These are phyloP conservation scores for Globisporangium radiosum DNA, from an alignment of 352 stramenopile genomes.

Conservation along the genomic window DNA sequence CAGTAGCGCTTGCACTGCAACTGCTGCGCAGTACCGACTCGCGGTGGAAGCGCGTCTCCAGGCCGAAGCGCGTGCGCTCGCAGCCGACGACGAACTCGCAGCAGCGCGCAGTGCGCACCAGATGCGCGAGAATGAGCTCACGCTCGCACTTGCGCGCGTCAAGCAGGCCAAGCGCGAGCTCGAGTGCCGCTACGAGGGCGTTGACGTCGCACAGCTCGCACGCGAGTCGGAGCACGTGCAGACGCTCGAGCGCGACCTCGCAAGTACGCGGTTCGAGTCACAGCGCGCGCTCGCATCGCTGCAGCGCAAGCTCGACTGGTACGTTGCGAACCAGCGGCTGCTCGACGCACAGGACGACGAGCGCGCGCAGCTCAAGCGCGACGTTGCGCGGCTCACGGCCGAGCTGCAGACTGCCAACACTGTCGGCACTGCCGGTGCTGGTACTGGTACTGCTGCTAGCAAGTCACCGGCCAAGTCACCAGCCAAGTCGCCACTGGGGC, in stretches of 20 bases:
- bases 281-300: slow-evolving; percentile 35
- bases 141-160: slow-evolving; percentile 59
- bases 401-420: slow-evolving; percentile 4
- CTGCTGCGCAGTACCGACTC: slow-evolving; percentile 36
- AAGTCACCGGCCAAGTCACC: not conserved
- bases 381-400: slow-evolving; percentile 7
- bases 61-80: slow-evolving; percentile 43
- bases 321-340: slow-evolving; percentile 76
- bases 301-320: slow-evolving; percentile 84
- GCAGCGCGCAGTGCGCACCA: slow-evolving; percentile 26
- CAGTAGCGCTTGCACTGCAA: slow-evolving; percentile 16
- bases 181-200: slow-evolving; percentile 70
- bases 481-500: not conserved
- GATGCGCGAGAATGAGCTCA: slow-evolving; percentile 58
- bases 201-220: slow-evolving; percentile 55
- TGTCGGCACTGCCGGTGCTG: too few species aligned
- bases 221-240: slow-evolving; percentile 42
- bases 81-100: slow-evolving; percentile 57
- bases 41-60: slow-evolving; percentile 58
- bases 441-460: not conserved
- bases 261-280: slow-evolving; percentile 40
- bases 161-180: slow-evolving; percentile 80
- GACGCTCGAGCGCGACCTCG: slow-evolving; percentile 36
- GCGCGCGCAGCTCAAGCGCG: slow-evolving; percentile 28
- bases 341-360: slow-evolving; percentile 73